These are phyloP conservation scores for Neofusicoccum kwambonambiense DNA, from an alignment of 2,329 filamentous ascomycete genomes.

Conservation along the genomic window DNA sequence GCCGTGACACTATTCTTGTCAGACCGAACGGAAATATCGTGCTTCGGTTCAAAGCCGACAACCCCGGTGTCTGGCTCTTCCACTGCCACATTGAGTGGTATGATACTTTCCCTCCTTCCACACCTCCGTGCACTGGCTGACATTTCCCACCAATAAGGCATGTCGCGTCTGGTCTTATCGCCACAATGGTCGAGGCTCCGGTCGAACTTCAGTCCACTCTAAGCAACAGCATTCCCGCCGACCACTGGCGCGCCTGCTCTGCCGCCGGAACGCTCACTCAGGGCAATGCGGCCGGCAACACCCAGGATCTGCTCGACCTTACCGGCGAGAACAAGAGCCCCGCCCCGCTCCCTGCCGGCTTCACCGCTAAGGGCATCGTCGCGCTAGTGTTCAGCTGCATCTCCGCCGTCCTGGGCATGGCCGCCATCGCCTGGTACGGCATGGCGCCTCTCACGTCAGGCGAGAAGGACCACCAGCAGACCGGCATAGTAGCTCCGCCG, in stretches of 20 bases:
- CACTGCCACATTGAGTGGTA: constrained; percentile 28
- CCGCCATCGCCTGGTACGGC: constrained; percentile 67
- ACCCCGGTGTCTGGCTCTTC: constrained; percentile 42
- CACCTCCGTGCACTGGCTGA: background rate
- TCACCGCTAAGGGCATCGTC: constrained; percentile 69
- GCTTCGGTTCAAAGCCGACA: constrained; percentile 55
- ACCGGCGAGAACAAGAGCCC: constrained; percentile 53
- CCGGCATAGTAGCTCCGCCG: background rate
- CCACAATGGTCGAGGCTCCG: constrained; percentile 53
- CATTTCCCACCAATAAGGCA: constrained; percentile 39
- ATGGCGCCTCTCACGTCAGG: constrained; percentile 32
- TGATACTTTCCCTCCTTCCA: background rate
- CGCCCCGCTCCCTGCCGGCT: constrained; percentile 62
- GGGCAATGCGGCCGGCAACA: constrained; percentile 77
- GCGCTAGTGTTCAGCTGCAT: constrained; percentile 72
- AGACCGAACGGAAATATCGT: constrained; percentile 55
- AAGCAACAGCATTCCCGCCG: constrained; percentile 58
- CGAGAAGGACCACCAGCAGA: background rate
- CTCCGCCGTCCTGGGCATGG: constrained; percentile 66
- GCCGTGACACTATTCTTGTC: constrained; percentile 56
- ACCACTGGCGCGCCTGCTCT: constrained; percentile 61
- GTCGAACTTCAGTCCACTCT: constrained; percentile 54
- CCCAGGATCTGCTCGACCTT: constrained; percentile 58
- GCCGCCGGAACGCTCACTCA: constrained; percentile 49
- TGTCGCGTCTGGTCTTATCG: constrained; percentile 50